Percentiles rank a stretch among this genome's conserved stretches.
Evolutionary conservation across 1,284 basidiomycete genomes (phyloP).

Genomic region (Paramarasmius palmivorus): DNA sequence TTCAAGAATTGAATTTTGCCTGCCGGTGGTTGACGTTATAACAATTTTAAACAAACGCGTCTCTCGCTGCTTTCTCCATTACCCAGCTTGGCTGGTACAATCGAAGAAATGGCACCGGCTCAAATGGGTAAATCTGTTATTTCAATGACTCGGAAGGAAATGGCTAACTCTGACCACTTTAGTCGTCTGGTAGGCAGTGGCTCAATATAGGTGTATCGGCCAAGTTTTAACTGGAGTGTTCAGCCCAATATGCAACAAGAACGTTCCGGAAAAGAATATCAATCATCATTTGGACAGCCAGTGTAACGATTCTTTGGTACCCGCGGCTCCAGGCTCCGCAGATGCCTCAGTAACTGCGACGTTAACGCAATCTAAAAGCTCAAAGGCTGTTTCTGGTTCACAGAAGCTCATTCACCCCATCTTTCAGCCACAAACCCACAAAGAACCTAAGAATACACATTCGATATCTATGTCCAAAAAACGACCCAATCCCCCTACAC

Average conservation of each 20-base stretch:
- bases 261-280: constrained; percentile 11
- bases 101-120: no score
- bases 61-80: no score
- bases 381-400: neutral
- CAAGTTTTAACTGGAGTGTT: neutral
- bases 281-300: constrained; percentile 14
- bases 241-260: constrained; percentile 16
- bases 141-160: no score
- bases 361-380: neutral
- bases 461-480: constrained; percentile 4
- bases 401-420: constrained; percentile 8
- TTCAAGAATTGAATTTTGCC: no score
- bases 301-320: neutral
- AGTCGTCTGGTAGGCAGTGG: no score
- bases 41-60: no score
- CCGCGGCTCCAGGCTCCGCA: neutral
- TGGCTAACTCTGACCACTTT: no score
- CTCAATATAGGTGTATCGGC: no score
- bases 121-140: no score
- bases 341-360: neutral
- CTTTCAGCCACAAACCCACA: constrained; percentile 10
- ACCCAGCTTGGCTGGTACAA: no score
- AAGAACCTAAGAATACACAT: neutral
- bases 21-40: no score
- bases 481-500: constrained; percentile 1